Base-by-base conservation (phyloP, 2,329 filamentous ascomycete genomes). In the Curvularia lunata region DNA sequence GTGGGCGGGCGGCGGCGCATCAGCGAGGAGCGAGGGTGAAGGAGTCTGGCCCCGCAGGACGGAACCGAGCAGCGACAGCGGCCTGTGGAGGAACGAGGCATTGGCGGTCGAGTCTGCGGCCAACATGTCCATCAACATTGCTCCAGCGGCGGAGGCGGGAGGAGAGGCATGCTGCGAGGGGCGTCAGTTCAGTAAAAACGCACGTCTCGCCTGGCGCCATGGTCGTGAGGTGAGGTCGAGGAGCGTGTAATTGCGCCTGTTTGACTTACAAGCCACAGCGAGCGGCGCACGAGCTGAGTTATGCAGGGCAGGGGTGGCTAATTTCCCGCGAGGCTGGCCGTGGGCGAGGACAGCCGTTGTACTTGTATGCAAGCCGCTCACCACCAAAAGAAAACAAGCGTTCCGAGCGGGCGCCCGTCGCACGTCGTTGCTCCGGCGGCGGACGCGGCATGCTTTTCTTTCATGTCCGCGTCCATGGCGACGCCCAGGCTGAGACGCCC, bases 121-220 rank as follows among this genome's bases (percentile, higher is more conserved):
- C 59, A 77, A 66, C 71, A 76, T 74, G 66, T 75, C 74, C 62
- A 77, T 66, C 66, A 77, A 67, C 72, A 76, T 78, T 49, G 61
- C 62, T 54, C 52, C 60, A 42, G 59, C 54, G 54, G 63, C 30
- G 47, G 49, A 28, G 9, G 34, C 37, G 8, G 38, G 37, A 52
- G 50, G 55, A 34, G 42, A 42, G 38, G 55, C 68, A 70, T 69
- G 63, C 69, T 72, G 64, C 19, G 34, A 41, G 13, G 28, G 12
- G 18, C 19, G 56, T 69, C 47, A 70, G 67, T 54, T 69, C 47
- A 70, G 67, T 54, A 41, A 30, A 16, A 21, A 25, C 27, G 40
- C 13, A 34, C 28, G 16, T n/a, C 34, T 37, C 1, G 13, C 21
- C 40, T 16, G 10, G 54, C 56, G 62, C 64, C 62, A 66, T 66